Conservation (phyloP, 2,329 filamentous ascomycete genomes). For the Aspergillus jensenii region DNA sequence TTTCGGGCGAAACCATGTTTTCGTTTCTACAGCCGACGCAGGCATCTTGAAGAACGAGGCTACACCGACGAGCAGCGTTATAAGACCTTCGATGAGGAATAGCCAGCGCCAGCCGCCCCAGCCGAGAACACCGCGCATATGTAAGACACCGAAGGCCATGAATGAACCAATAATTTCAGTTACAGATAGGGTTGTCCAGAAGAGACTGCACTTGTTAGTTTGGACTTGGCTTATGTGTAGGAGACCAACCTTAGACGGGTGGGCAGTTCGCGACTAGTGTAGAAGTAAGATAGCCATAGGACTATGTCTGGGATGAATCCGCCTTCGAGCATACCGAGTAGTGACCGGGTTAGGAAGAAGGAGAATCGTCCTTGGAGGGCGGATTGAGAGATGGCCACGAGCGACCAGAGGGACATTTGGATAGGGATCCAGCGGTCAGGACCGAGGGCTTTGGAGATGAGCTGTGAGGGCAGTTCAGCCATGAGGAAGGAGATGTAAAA, state of each 20-base stretch:
- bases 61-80: slow-evolving; percentile 56
- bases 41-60: slow-evolving; percentile 58
- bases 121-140: slow-evolving; percentile 32
- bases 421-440: slow-evolving; percentile 58
- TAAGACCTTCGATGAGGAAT: slow-evolving; percentile 57
- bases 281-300: slow-evolving; percentile 68
- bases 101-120: slow-evolving; percentile 50
- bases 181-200: slow-evolving; percentile 62
- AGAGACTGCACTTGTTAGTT: slow-evolving; percentile 47
- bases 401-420: slow-evolving; percentile 54
- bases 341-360: slow-evolving; percentile 41
- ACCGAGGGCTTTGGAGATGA: slow-evolving; percentile 56
- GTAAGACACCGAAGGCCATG: slow-evolving; percentile 37
- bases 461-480: slow-evolving; percentile 58
- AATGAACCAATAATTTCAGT: slow-evolving; percentile 37
- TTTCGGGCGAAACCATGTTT: slow-evolving; percentile 54
- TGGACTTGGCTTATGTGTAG: neutral
- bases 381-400: slow-evolving; percentile 49
- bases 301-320: slow-evolving; percentile 62
- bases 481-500: slow-evolving; percentile 55
- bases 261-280: slow-evolving; percentile 65
- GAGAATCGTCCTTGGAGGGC: slow-evolving; percentile 42
- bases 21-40: slow-evolving; percentile 51
- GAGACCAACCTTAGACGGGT: slow-evolving; percentile 48
- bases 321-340: slow-evolving; percentile 47